These are phyloP conservation scores for Cystoderma amianthinum DNA, from an alignment of 768 basidiomycete species.

Conservation along the genomic window DNA sequence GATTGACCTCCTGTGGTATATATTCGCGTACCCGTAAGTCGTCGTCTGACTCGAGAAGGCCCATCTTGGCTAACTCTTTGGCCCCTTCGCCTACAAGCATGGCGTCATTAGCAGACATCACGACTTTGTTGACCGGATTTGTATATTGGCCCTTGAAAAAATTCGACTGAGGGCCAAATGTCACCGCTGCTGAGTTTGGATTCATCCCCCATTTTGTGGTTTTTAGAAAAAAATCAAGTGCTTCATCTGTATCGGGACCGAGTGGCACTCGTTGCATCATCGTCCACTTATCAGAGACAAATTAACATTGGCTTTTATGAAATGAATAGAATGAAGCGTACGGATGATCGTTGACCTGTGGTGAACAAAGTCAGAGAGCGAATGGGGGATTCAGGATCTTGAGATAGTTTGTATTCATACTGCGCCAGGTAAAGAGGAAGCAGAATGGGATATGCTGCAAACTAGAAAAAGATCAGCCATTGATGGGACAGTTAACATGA, in stretches of 20 bases:
- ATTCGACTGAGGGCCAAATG: no score
- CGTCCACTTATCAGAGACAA: neutral
- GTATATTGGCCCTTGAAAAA: neutral
- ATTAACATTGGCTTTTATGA: neutral
- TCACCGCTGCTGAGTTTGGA: neutral
- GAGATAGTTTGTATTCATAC: slow-evolving; percentile 24
- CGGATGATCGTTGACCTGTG: slow-evolving; percentile 19
- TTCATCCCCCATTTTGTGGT: neutral
- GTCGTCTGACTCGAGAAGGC: slow-evolving; percentile 8
- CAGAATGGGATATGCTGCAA: slow-evolving; percentile 55
- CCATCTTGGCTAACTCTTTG: slow-evolving; percentile 11
- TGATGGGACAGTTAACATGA: slow-evolving; percentile 1
- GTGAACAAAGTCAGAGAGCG: slow-evolving; percentile 19
- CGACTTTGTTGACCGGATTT: neutral
- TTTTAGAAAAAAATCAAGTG: no score
- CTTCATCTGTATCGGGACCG: neutral
- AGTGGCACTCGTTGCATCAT: neutral
- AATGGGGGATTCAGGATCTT: neutral
- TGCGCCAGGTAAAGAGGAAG: slow-evolving; percentile 57
- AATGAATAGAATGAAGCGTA: neutral
- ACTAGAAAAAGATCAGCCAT: slow-evolving; percentile 21
- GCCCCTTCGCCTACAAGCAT: no score
- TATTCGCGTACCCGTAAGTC: slow-evolving; percentile 15
- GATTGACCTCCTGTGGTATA: neutral
- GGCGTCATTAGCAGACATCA: no score